These are phyloP conservation scores for Mycena crocata DNA, from an alignment of 768 basidiomycete genomes.

Conservation along the genomic window DNA sequence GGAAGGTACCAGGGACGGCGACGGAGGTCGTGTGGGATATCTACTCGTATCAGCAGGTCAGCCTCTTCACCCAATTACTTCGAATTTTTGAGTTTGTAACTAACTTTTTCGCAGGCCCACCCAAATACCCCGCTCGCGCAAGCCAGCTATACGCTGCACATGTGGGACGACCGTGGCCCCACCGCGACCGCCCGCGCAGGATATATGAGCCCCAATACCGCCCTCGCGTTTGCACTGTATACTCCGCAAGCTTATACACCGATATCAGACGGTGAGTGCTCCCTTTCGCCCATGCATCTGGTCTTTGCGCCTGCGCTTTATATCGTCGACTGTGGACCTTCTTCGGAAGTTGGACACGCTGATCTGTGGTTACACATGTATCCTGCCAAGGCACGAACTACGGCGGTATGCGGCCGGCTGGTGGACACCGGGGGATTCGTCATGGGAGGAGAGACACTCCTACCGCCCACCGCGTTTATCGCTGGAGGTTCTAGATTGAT, in stretches of 20 bases:
- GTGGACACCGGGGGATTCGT: too few species aligned
- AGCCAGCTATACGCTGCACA: conserved; percentile 80
- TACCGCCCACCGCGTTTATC: too few species aligned
- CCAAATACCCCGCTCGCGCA: conserved; percentile 77
- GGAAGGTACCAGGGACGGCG: conserved; percentile 76
- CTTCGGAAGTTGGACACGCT: too few species aligned
- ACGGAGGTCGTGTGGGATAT: conserved; percentile 85
- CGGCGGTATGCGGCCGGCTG: too few species aligned
- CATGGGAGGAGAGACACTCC: too few species aligned
- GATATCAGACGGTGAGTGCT: conserved; percentile 60
- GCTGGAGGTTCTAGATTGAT: too few species aligned
- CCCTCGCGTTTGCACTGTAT: conserved; percentile 86
- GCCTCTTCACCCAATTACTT: not conserved
- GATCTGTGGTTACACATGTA: too few species aligned
- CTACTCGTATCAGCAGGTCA: conserved; percentile 70
- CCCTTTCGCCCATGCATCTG: not conserved
- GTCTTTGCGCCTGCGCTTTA: not conserved
- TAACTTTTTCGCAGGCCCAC: conserved; percentile 37
- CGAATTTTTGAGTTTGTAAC: not conserved
- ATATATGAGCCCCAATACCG: conserved; percentile 74
- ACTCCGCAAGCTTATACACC: conserved; percentile 79
- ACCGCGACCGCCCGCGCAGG: conserved; percentile 70
- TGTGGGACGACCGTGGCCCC: conserved; percentile 86
- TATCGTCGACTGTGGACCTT: not conserved
- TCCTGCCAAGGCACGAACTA: too few species aligned